Evolutionary conservation across 805 yeast genomes (phyloP).

Genomic region (Spathaspora boniae): DNA sequence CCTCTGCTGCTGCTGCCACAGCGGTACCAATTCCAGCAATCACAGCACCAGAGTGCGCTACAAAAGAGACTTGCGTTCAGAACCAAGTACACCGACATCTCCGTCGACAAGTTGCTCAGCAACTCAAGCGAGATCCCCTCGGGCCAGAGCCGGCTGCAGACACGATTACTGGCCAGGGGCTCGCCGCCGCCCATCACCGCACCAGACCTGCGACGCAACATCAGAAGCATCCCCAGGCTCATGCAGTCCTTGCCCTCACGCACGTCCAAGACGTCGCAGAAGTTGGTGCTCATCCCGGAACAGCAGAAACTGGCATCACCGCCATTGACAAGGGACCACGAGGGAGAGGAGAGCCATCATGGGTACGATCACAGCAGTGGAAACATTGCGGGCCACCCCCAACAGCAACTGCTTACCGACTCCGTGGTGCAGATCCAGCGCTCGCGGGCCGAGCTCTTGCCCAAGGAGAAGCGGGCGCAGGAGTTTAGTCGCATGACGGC

Average conservation of each 20-base stretch:
- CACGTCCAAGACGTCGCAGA: conserved; percentile 82
- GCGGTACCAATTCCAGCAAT: conserved; percentile 11
- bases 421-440: conserved; percentile 32
- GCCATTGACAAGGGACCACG: no score
- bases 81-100: conserved; percentile 66
- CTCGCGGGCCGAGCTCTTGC: conserved; percentile 54
- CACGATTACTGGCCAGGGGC: conserved; percentile 15
- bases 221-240: conserved; percentile 50
- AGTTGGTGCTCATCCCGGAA: conserved; percentile 82
- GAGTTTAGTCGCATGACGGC: conserved; percentile 87
- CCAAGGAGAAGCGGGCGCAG: conserved; percentile 55
- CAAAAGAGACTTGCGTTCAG: conserved; percentile 27
- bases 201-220: conserved; percentile 15
- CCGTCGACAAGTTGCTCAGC: conserved; percentile 74
- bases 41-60: conserved; percentile 21
- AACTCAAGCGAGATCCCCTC: conserved; percentile 87
- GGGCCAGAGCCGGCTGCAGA: conserved; percentile 53
- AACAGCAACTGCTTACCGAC: conserved; percentile 10
- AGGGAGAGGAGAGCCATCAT: conserved; percentile 2
- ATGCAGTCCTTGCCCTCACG: conserved; percentile 61
- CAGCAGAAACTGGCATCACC: conserved; percentile 26
- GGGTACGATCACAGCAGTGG: no score
- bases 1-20: conserved; percentile 4
- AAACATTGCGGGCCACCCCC: no score
- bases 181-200: conserved; percentile 4